Evolutionary conservation across 208 protist species (phyloP).

Genomic region (Leishmania lainsoni): DNA sequence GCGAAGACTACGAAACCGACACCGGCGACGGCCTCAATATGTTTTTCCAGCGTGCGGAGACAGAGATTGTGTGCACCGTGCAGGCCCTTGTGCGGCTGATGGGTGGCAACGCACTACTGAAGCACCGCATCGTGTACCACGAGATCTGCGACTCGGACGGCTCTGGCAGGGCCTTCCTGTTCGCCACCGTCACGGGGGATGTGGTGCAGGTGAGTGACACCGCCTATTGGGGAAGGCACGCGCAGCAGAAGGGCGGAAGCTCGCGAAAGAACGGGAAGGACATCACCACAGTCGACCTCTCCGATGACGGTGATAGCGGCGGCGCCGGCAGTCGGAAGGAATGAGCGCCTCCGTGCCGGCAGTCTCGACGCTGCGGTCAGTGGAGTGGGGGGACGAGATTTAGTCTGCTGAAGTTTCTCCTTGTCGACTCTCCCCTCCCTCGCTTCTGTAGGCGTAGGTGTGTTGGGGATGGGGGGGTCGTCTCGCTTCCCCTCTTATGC

Average conservation of each 20-base stretch:
- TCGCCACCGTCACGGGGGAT: conserved; percentile 88
- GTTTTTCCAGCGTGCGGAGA: conserved; percentile 79
- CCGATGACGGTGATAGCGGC: conserved; percentile 11
- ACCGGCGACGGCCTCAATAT: conserved; percentile 44
- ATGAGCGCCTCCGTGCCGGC: not conserved
- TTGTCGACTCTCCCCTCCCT: not conserved
- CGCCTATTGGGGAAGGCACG: conserved; percentile 15
- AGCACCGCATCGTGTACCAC: conserved; percentile 85
- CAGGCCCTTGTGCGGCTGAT: conserved; percentile 76
- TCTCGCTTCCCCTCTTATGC: no score
- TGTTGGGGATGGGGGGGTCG: no score
- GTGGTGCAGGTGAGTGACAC: conserved; percentile 66
- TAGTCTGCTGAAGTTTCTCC: not conserved
- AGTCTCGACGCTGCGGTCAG: not conserved
- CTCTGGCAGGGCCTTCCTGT: conserved; percentile 71
- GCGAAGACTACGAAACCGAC: conserved; percentile 71
- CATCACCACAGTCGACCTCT: not conserved
- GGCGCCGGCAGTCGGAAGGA: not conserved
- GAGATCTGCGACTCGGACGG: conserved; percentile 85
- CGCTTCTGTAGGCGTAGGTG: no score
- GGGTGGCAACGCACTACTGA: conserved; percentile 87
- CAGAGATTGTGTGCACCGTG: conserved; percentile 81
- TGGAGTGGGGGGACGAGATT: not conserved
- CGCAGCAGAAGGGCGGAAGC: conserved; percentile 4
- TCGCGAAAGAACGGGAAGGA: conserved; percentile 11